Base-by-base conservation (phyloP, 129 eudicot species). In the Silybum marianum region DNA sequence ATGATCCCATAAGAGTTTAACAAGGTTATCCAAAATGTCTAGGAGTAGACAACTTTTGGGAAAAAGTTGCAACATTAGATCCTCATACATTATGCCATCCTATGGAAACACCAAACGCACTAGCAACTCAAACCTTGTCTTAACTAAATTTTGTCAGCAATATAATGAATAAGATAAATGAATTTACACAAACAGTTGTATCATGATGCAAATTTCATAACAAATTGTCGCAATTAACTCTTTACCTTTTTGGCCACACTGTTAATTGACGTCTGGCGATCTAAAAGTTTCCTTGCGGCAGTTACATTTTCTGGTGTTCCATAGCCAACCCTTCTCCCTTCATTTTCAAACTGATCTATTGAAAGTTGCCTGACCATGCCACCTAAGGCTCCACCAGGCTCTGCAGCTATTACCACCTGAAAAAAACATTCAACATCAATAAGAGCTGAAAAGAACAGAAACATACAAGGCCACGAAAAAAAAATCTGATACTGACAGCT, bases 301-400 rank as follows among this genome's bases (percentile, higher is more conserved):
- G 97, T 89, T 51, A 97, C 98, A 88, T 87, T 95, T 81, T 95
- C 97, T 19, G 98, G 98, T 78, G 99, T 95, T 38, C 99, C 99
- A 76, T 95, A 92, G 68, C 97, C 87, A 42, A 95, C 98, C 19
- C 99, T 86, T 81, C 99, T 85, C 75, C 99, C 98, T 85, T 95
- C 99, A 78, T 95, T 95, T 88, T 95, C 99, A 88, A 95, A 95
- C 72, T 92, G 99, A 85, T 95, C 98, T 48, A 95, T 92, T 21
- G 98, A 95, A 67, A 92, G 95, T 85, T 92, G 97, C 75, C 99
- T 89, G 63, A 95, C 99, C 98, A 95, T 90, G 34, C 99, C 99
- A 87, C 99, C 99, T 80, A 92, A 86, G 22, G 95, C 97, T 40
- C 99, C 99, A 77, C 97, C 99, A 71, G 99, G 89, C 87, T 95